Conservation (phyloP, 2,329 filamentous ascomycete species). For the Pseudovirgaria hyperparasitica region DNA sequence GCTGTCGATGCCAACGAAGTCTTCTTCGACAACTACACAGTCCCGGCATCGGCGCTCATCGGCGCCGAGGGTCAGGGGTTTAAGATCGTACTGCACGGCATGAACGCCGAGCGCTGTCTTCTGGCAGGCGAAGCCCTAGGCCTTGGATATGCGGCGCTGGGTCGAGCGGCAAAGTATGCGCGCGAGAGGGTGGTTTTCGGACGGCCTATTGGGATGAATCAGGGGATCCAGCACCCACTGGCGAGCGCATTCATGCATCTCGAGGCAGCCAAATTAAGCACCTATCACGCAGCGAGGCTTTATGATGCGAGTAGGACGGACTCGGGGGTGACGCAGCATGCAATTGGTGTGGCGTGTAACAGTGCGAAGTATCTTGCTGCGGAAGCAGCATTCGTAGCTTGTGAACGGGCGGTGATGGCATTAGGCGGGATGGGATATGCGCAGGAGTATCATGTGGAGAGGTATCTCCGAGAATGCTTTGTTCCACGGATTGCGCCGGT, state of each 20-base stretch:
- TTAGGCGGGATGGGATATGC: slow-evolving; percentile 54
- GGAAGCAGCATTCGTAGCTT: slow-evolving; percentile 47
- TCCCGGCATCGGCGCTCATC: slow-evolving; percentile 52
- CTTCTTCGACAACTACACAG: slow-evolving; percentile 68
- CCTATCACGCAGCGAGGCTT: slow-evolving; percentile 46
- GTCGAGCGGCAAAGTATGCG: slow-evolving; percentile 32
- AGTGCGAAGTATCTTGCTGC: slow-evolving; percentile 46
- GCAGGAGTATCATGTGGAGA: slow-evolving; percentile 49
- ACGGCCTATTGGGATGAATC: slow-evolving; percentile 45
- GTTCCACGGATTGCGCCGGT: slow-evolving; percentile 48
- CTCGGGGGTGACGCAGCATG: slow-evolving; percentile 27
- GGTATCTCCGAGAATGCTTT: slow-evolving; percentile 46
- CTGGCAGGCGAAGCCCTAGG: slow-evolving; percentile 66
- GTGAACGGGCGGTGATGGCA: slow-evolving; percentile 42
- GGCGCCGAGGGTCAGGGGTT: slow-evolving; percentile 67
- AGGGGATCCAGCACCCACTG: slow-evolving; percentile 46
- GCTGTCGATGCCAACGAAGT: slow-evolving; percentile 79
- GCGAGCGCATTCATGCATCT: slow-evolving; percentile 48
- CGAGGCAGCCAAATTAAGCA: slow-evolving; percentile 47
- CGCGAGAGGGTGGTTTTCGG: slow-evolving; percentile 40
- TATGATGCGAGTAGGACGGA: slow-evolving; percentile 39
- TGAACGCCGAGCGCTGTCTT: slow-evolving; percentile 37
- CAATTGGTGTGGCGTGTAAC: slow-evolving; percentile 43
- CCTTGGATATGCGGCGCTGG: slow-evolving; percentile 56
- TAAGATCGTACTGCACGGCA: slow-evolving; percentile 47